Base-by-base conservation (phyloP, 2,329 filamentous ascomycete genomes). In the Aspergillus unguis region DNA sequence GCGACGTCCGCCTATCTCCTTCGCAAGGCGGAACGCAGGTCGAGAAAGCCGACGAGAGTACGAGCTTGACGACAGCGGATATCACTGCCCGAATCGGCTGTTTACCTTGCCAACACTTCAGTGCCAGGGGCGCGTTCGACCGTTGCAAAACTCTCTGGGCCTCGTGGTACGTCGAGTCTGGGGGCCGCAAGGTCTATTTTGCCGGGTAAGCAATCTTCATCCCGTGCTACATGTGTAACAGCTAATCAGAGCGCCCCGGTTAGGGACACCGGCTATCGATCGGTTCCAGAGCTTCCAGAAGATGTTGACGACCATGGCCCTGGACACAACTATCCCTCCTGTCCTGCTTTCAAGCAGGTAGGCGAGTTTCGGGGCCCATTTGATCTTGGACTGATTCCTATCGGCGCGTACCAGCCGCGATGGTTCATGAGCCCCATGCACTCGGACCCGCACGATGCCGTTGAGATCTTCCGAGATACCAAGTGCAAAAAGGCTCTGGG, bases 351-450 rank as follows among this genome's bases (percentile, higher is more conserved):
- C 75, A 81, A 83, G 57, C 81, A 95, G 69, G 91, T 96, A 57
- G 92, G 92, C 56, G 74, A 84, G 11, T 80, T 86, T 48, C 80
- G 90, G 32, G 92, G 92, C 0, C 90, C 90, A 0, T 96, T 96
- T 64, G 90, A 96, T 68, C 81, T 97, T 5, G 92, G 92, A 0
- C 75, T 96, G 50, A 94, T 97, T 58, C 92, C 92, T 36, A 96
- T 97, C 61, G 92, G 92, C 48, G 92, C 92, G 2, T 96, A 96
- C 71, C 78, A 83, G 54, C 73, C 73, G 42, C 67, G 73, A 38
- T 80, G 71, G 62, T 71, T 94, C 57, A 92, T 94, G 77, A 90
- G 85, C 43, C 76, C 84, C 23, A 85, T 95, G 80, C 92, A 97
- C 69, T 87, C 88, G 6, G 88, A 95, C 67, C 92, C 92, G 0